Conservation (phyloP, 2,329 filamentous ascomycete species). For the Nigrospora sphaerica region DNA sequence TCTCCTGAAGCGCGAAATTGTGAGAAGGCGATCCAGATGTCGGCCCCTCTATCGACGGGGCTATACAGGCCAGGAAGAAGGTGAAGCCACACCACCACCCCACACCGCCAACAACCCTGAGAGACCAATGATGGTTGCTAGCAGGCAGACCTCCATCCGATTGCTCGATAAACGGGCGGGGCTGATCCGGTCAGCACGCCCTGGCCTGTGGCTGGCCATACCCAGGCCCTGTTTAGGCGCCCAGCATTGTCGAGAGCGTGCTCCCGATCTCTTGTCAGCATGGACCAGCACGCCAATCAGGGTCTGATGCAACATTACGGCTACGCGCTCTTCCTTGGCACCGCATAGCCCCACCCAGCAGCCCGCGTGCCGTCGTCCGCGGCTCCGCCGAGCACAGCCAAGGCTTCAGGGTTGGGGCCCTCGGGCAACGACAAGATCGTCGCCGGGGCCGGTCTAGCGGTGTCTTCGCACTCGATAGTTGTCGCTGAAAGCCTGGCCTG, state of each 20-base stretch:
- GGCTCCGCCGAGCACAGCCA: too few relatives aligned
- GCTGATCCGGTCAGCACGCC: slow-evolving; percentile 18
- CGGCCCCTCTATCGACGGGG: too few relatives aligned
- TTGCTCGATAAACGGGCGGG: slow-evolving; percentile 36
- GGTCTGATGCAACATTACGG: not conserved
- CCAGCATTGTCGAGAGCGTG: slow-evolving; percentile 12
- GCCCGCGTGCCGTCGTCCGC: too few relatives aligned
- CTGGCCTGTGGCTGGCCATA: slow-evolving; percentile 28
- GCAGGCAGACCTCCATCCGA: slow-evolving; percentile 31
- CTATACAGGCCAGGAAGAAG: too few relatives aligned
- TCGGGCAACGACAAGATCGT: not conserved
- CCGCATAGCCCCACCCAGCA: too few relatives aligned
- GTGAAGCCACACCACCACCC: not conserved
- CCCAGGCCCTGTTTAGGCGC: slow-evolving; percentile 46
- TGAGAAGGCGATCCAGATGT: too few relatives aligned
- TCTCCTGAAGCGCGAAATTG: too few relatives aligned
- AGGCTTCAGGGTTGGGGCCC: too few relatives aligned
- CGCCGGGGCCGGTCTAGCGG: not conserved
- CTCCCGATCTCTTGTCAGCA: slow-evolving; percentile 5
- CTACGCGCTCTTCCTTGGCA: not conserved
- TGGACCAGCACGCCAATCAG: not conserved
- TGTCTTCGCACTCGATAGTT: too few relatives aligned
- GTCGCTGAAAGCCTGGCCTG: too few relatives aligned
- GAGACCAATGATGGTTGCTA: slow-evolving; percentile 32
- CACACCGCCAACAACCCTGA: not conserved